phyloP scores from a whole-genome alignment of 1,284 basidiomycete species.

The Anthracocystis panici-leucophaei region DNA sequence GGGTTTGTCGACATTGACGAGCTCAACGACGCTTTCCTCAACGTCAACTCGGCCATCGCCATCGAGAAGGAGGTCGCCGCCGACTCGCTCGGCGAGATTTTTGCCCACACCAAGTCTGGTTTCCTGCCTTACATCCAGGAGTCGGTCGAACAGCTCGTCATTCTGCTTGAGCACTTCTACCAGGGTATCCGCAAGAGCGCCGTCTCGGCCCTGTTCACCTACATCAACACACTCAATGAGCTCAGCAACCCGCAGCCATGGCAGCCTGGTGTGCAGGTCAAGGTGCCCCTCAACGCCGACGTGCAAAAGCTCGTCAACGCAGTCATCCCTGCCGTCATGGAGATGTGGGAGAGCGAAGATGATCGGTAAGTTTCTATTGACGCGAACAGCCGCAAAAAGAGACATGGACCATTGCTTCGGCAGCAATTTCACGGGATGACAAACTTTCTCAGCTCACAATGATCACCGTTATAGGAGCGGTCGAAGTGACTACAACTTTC shows the following conservation, averaged over 20 bases:
- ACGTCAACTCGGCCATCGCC: slow-evolving; percentile 93
- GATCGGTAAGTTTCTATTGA: slow-evolving; percentile 83
- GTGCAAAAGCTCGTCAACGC: slow-evolving; percentile 86
- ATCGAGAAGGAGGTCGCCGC: slow-evolving; percentile 99
- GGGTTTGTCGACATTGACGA: slow-evolving; percentile 79
- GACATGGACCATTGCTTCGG: slow-evolving; percentile 1
- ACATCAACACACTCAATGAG: slow-evolving; percentile 92
- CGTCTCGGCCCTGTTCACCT: slow-evolving; percentile 87
- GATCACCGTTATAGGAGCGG: slow-evolving; percentile 72
- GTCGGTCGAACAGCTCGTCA: slow-evolving; percentile 83
- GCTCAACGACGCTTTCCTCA: slow-evolving; percentile 74
- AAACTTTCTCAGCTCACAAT: slow-evolving; percentile 86
- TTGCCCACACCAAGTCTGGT: slow-evolving; percentile 82
- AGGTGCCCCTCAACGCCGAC: slow-evolving; percentile 77
- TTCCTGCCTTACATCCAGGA: slow-evolving; percentile 85
- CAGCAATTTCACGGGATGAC: slow-evolving; percentile 74
- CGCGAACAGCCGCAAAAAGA: slow-evolving; percentile 19
- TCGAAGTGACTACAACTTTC: slow-evolving; percentile 56
- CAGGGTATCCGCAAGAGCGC: slow-evolving; percentile 97
- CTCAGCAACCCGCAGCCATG: slow-evolving; percentile 85
- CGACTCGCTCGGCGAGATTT: slow-evolving; percentile 93
- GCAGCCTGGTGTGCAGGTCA: slow-evolving; percentile 78
- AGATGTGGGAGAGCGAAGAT: slow-evolving; percentile 93
- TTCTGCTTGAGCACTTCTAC: slow-evolving; percentile 92
- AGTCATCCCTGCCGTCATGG: slow-evolving; percentile 81